Percentiles rank a stretch among this genome's conserved stretches.
Evolutionary conservation across 176 grass and related monocot species (phyloP).

Genomic region (Chloris gayana): DNA sequence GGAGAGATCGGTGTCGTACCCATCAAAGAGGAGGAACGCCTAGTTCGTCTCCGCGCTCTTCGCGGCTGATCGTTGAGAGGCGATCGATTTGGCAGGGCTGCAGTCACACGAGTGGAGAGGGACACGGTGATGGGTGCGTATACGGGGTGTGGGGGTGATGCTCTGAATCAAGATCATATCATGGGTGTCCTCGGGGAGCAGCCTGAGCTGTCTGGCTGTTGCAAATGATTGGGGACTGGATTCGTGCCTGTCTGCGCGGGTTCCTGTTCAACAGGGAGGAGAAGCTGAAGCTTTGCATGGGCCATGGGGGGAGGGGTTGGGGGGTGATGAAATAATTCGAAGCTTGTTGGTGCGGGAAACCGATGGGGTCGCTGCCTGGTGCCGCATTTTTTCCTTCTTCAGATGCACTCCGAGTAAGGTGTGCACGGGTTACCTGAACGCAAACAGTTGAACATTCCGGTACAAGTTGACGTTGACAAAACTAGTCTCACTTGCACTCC

Average conservation of each 20-base stretch:
- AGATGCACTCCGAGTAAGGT: background rate
- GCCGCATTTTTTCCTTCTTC: no score
- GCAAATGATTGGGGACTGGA: slow-evolving; percentile 50
- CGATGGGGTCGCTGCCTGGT: no score
- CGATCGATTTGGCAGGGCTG: background rate
- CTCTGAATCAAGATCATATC: background rate
- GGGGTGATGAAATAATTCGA: no score
- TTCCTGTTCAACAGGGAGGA: background rate
- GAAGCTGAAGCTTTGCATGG: no score
- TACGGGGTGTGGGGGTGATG: slow-evolving; percentile 16
- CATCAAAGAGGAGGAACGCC: slow-evolving; percentile 19
- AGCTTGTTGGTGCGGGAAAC: no score
- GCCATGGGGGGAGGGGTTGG: no score
- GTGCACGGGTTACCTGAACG: background rate
- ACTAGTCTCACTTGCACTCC: no score
- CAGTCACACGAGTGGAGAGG: slow-evolving; percentile 8
- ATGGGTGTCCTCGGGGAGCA: slow-evolving; percentile 17
- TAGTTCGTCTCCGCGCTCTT: background rate
- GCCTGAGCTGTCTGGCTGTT: slow-evolving; percentile 53
- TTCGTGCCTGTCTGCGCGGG: no score
- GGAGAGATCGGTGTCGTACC: background rate
- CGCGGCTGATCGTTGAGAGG: background rate
- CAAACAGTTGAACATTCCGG: background rate
- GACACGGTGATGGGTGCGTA: slow-evolving; percentile 34
- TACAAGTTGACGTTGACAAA: no score